phyloP scores from a whole-genome alignment of 495 filamentous ascomycete genomes.

The Aspergillus campestris region DNA sequence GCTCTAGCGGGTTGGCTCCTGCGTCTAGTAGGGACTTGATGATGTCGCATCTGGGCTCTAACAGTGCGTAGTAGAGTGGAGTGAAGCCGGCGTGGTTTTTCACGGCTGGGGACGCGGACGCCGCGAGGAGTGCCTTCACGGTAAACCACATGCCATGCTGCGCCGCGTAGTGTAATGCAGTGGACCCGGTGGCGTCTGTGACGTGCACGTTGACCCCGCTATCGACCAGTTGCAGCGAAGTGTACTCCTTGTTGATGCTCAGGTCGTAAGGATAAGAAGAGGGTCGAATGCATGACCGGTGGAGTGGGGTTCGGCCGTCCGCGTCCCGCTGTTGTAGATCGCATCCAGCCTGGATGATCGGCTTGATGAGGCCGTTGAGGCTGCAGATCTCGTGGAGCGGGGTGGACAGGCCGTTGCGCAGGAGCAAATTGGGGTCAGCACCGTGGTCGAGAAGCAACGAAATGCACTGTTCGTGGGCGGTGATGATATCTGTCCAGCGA shows the following conservation, averaged over 20 bases:
- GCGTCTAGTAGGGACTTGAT: not conserved
- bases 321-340: not conserved
- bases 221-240: not conserved
- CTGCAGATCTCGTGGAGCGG: slow-evolving; percentile 1
- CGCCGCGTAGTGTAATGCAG: slow-evolving; percentile 17
- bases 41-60: not conserved
- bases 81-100: slow-evolving; percentile 3
- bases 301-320: not conserved
- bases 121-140: not conserved
- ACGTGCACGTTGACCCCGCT: slow-evolving; percentile 2
- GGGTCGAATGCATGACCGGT: not conserved
- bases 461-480: too few relatives aligned
- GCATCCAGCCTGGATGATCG: not conserved
- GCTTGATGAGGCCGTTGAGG: not conserved
- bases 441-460: not conserved
- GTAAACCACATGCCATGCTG: not conserved
- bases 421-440: slow-evolving; percentile 5
- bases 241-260: not conserved
- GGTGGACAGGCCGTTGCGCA: slow-evolving; percentile 3
- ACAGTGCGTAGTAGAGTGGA: slow-evolving; percentile 5
- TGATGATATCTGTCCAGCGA: too few relatives aligned
- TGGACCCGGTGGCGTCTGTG: slow-evolving; percentile 9
- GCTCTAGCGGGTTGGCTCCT: not conserved
- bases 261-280: not conserved
- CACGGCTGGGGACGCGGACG: not conserved